Evolutionary conservation across 2,329 filamentous ascomycete genomes (phyloP).

Genomic region (Didymella segeticola): DNA sequence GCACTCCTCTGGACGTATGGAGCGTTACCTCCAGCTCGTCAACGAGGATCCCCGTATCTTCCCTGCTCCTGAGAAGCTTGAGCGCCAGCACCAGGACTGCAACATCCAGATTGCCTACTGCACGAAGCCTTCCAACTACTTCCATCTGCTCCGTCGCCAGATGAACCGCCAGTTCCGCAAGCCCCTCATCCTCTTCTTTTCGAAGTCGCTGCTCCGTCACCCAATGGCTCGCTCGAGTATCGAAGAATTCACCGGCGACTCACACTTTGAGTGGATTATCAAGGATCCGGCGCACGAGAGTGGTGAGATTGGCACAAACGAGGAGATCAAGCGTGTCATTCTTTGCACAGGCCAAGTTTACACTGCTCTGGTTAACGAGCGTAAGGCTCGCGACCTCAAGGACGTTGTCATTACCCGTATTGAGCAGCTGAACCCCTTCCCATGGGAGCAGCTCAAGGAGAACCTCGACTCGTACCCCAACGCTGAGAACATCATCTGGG

Average conservation of each 20-base stretch:
- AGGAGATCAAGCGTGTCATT: slow-evolving; percentile 92
- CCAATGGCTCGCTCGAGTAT: slow-evolving; percentile 87
- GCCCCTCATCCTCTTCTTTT: slow-evolving; percentile 97
- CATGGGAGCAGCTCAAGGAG: slow-evolving; percentile 94
- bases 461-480: slow-evolving; percentile 98
- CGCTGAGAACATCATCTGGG: slow-evolving; percentile 96
- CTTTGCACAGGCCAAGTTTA: slow-evolving; percentile 96
- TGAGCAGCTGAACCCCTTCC: slow-evolving; percentile 98
- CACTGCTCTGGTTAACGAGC: slow-evolving; percentile 87
- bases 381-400: slow-evolving; percentile 82
- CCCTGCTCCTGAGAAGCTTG: slow-evolving; percentile 85
- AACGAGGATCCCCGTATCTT: slow-evolving; percentile 97
- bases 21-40: slow-evolving; percentile 95
- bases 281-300: slow-evolving; percentile 83
- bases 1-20: slow-evolving; percentile 96
- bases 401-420: slow-evolving; percentile 93
- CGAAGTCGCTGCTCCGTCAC: slow-evolving; percentile 93
- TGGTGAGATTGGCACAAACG: slow-evolving; percentile 75
- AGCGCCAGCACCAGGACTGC: slow-evolving; percentile 98
- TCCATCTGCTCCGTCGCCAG: slow-evolving; percentile 95
- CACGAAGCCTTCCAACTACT: slow-evolving; percentile 94
- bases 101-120: slow-evolving; percentile 99
- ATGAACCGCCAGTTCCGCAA: slow-evolving; percentile 99
- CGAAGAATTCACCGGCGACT: slow-evolving; percentile 88
- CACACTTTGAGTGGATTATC: slow-evolving; percentile 97